Conservation (phyloP, 192 early-diverging fungal genomes). For the Cetraspora pellucida region DNA sequence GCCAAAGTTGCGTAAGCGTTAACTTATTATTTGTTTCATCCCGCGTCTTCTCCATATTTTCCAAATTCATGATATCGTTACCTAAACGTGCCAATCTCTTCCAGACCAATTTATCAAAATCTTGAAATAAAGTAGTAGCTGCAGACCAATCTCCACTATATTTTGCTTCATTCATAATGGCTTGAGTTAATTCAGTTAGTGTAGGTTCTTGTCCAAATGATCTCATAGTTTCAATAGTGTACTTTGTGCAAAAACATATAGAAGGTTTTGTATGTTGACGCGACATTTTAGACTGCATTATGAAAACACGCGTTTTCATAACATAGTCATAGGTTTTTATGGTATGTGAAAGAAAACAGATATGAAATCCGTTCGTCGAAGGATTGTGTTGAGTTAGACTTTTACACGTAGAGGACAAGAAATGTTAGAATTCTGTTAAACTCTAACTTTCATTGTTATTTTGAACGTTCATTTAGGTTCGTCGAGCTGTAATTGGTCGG, state of each 20-base stretch:
- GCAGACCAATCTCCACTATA: not conserved
- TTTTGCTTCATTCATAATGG: not conserved
- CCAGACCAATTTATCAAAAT: not conserved
- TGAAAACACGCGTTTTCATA: too few species aligned
- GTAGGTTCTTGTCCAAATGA: not conserved
- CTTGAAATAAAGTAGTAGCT: not conserved
- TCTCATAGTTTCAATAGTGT: not conserved
- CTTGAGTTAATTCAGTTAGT: not conserved
- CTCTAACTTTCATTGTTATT: too few species aligned
- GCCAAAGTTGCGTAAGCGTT: not conserved
- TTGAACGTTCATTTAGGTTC: too few species aligned
- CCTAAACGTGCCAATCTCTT: not conserved
- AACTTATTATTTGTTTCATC: not conserved
- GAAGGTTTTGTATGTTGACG: not conserved
- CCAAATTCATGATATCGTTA: not conserved
- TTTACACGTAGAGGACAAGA: too few species aligned
- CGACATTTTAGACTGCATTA: too few species aligned
- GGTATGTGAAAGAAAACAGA: too few species aligned
- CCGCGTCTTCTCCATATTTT: not conserved
- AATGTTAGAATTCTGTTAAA: too few species aligned
- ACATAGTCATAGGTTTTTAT: too few species aligned
- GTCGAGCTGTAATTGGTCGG: too few species aligned
- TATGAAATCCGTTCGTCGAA: too few species aligned
- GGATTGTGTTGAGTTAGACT: too few species aligned
- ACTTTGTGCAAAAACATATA: not conserved